Evolutionary conservation across 192 early-diverging fungal species (phyloP), one percentile per base, ranked within the genome.

Genomic region (Gamsiella multidivaricata): DNA sequence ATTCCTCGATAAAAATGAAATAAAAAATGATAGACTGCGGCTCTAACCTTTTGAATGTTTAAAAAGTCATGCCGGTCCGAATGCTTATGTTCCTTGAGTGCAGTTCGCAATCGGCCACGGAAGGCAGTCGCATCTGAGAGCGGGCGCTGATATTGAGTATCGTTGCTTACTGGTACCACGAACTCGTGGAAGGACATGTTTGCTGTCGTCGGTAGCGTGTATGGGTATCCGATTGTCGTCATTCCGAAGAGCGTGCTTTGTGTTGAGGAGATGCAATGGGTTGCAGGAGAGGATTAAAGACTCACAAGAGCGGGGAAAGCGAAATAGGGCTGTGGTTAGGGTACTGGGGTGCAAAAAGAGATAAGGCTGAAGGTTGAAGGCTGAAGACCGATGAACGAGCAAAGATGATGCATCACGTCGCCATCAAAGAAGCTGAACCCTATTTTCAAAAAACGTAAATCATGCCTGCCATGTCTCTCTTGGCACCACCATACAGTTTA

Each of bases 111-210:
- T 50, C 86, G 57, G 26, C 86, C 88, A 41, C 88, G 69, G 52
- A 83, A 83, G 0, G 88, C 88, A 10, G 88, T 87, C 43, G 84
- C 88, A 65, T 89, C 86, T 0, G 88, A 84, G 22, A 89, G 65
- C 32, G 80, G 79, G 46, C 63, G 80, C 33, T 84, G 76, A 46
- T 85, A 84, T 42, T 64, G 46, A 15, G 81, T 80, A 62, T 80
- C 63, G 8, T n/a, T n/a, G n/a, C n/a, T n/a, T n/a, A n/a, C n/a
- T n/a, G 65, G 60, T 26, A 57, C 78, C 20, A 83, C 55, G 66
- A 74, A 87, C 39, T 89, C 88, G 37, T 78, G 65, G 59, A 87
- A 83, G 17, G 88, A 87, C 7, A 89, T 70, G 23, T 86, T 71
- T 3, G 81, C 84, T 3, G 88, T 89, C 15, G 88, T 89, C 8